These are phyloP conservation scores for Penicillium cosmopolitanum DNA, from an alignment of 495 filamentous ascomycete species.

Conservation along the genomic window DNA sequence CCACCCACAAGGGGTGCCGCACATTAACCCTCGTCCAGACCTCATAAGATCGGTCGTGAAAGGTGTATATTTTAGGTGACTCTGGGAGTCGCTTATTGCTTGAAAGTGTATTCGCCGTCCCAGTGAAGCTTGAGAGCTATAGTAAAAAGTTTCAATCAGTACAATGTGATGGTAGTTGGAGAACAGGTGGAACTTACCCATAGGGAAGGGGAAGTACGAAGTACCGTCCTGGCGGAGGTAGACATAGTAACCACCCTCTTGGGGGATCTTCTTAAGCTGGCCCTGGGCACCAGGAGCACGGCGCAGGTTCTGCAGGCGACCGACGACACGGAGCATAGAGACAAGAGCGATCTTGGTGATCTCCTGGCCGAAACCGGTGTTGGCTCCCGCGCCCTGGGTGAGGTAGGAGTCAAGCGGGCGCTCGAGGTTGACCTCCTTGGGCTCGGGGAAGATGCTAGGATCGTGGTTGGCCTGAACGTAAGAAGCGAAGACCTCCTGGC, in stretches of 20 bases:
- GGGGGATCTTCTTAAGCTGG: conserved; percentile 69
- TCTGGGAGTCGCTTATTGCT: conserved; percentile 15
- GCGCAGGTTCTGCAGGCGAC: conserved; percentile 62
- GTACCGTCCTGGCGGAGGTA: conserved; percentile 80
- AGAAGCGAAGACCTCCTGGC: conserved; percentile 55
- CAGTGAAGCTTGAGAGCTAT: conserved; percentile 37
- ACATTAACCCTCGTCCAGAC: conserved; percentile 12
- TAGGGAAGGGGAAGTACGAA: conserved; percentile 73
- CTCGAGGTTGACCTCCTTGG: conserved; percentile 64
- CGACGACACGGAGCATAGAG: conserved; percentile 65
- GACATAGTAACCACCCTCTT: conserved; percentile 60
- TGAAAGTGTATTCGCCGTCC: conserved; percentile 30
- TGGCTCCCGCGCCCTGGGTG: conserved; percentile 64
- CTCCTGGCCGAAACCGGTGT: conserved; percentile 65
- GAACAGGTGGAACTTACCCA: conserved; percentile 49
- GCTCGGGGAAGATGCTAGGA: conserved; percentile 66
- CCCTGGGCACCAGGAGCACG: conserved; percentile 70
- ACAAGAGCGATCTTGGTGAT: conserved; percentile 64
- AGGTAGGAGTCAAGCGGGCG: conserved; percentile 72
- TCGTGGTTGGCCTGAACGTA: conserved; percentile 59
- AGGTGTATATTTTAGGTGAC: conserved; percentile 2
- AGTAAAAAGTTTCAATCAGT: conserved; percentile 7
- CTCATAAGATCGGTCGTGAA: conserved; percentile 2
- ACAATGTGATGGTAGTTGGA: background rate
- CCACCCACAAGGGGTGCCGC: conserved; percentile 9